phyloP scores from a whole-genome alignment of 495 filamentous ascomycete species.

The Glarea lozoyensis region DNA sequence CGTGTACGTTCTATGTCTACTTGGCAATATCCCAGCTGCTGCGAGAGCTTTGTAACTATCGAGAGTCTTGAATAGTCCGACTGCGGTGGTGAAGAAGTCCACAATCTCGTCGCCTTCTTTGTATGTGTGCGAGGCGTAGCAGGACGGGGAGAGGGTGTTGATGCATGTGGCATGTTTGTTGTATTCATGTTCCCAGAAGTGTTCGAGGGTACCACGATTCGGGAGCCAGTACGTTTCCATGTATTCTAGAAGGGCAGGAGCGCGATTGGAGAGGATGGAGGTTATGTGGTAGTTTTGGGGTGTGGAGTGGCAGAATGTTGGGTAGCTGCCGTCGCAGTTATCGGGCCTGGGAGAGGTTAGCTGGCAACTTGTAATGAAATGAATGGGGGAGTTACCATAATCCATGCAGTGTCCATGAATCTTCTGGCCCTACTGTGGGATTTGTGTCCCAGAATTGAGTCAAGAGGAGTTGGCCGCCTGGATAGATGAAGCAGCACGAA shows the following conservation, averaged over 20 bases:
- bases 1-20: constrained; percentile 52
- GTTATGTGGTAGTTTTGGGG: constrained; percentile 67
- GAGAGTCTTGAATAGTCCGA: constrained; percentile 28
- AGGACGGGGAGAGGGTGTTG: constrained; percentile 59
- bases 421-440: constrained; percentile 58
- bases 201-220: constrained; percentile 47
- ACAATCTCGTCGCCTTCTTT: constrained; percentile 47
- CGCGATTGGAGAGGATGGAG: constrained; percentile 51
- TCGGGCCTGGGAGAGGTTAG: constrained; percentile 50
- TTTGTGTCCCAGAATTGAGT: constrained; percentile 85
- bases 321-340: constrained; percentile 73
- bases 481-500: constrained; percentile 76
- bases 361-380: neutral
- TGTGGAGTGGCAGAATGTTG: constrained; percentile 59
- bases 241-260: constrained; percentile 52
- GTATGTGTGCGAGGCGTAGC: constrained; percentile 61
- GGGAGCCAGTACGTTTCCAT: constrained; percentile 75
- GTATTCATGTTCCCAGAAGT: constrained; percentile 83
- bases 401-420: constrained; percentile 86
- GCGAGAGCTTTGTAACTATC: constrained; percentile 49
- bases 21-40: constrained; percentile 56
- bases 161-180: constrained; percentile 76
- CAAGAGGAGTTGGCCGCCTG: constrained; percentile 67
- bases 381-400: constrained; percentile 43
- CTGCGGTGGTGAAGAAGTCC: constrained; percentile 52